phyloP scores from a whole-genome alignment of 2,329 filamentous ascomycete genomes.

The Aurifilum marmelostoma region DNA sequence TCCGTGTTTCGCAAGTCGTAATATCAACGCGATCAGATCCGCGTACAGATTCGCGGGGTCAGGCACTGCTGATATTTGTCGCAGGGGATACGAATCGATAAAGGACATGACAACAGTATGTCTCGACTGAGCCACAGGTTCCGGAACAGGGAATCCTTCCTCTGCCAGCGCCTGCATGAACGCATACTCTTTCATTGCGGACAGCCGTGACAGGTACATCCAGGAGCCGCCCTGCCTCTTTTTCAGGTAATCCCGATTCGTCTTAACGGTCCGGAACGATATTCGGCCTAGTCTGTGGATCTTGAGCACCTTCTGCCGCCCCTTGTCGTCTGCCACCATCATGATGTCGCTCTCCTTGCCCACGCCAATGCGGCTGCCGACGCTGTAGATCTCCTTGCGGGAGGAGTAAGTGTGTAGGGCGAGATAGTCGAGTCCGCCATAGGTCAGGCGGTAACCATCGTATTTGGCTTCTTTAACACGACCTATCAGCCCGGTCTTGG shows the following conservation, averaged over 20 bases:
- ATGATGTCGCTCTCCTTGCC: constrained; percentile 98
- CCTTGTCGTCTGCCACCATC: constrained; percentile 81
- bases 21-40: constrained; percentile 85
- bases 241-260: constrained; percentile 92
- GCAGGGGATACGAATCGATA: constrained; percentile 87
- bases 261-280: constrained; percentile 94
- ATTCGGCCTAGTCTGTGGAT: constrained; percentile 95
- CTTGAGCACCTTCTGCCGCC: constrained; percentile 83
- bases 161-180: constrained; percentile 88
- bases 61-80: constrained; percentile 83
- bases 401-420: constrained; percentile 88
- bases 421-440: constrained; percentile 97
- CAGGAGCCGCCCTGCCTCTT: constrained; percentile 75
- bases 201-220: constrained; percentile 97
- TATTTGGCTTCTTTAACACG: constrained; percentile 95
- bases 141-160: constrained; percentile 87
- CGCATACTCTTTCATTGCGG: constrained; percentile 90
- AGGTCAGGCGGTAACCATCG: constrained; percentile 94
- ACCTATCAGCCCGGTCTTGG: constrained; percentile 89
- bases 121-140: constrained; percentile 84
- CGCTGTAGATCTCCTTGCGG: constrained; percentile 80
- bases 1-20: constrained; percentile 81
- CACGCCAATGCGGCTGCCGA: constrained; percentile 92
- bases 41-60: constrained; percentile 85
- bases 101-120: constrained; percentile 97